Percentiles rank a stretch among this genome's conserved stretches.
These are phyloP conservation scores for Galerina marginata DNA, from an alignment of 768 basidiomycete genomes.

Conservation along the genomic window DNA sequence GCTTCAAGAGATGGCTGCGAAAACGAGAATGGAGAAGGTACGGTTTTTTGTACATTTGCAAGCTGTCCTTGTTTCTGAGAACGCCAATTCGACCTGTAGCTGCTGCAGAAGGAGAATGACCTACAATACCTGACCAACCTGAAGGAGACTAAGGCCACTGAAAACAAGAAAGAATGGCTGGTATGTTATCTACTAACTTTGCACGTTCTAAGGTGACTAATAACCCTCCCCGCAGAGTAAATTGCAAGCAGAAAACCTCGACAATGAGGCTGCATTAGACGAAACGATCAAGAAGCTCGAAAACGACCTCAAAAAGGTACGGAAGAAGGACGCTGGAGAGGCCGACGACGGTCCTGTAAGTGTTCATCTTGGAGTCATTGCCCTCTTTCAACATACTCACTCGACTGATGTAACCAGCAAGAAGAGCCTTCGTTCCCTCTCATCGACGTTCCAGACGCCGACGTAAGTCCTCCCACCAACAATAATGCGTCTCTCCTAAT, in stretches of 20 bases:
- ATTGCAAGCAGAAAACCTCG: conserved; percentile 71
- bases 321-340: conserved; percentile 77
- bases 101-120: conserved; percentile 78
- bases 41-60: conserved; percentile 4
- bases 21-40: conserved; percentile 86
- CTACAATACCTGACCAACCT: conserved; percentile 68
- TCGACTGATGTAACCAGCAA: conserved; percentile 32
- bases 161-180: conserved; percentile 78
- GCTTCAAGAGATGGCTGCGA: conserved; percentile 90
- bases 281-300: conserved; percentile 89
- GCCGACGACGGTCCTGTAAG: conserved; percentile 67
- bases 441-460: conserved; percentile 88
- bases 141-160: conserved; percentile 61
- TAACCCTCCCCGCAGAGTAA: conserved; percentile 45
- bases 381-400: neutral
- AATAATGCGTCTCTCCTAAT: neutral
- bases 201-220: neutral
- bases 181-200: conserved; percentile 41
- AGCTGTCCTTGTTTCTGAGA: neutral
- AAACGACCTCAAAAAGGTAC: conserved; percentile 69
- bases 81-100: conserved; percentile 40
- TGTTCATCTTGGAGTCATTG: neutral
- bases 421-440: conserved; percentile 91
- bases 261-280: conserved; percentile 80
- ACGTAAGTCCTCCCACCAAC: conserved; percentile 50